phyloP scores from a whole-genome alignment of 768 basidiomycete species.

The Pleurotus citrinopileatus region DNA sequence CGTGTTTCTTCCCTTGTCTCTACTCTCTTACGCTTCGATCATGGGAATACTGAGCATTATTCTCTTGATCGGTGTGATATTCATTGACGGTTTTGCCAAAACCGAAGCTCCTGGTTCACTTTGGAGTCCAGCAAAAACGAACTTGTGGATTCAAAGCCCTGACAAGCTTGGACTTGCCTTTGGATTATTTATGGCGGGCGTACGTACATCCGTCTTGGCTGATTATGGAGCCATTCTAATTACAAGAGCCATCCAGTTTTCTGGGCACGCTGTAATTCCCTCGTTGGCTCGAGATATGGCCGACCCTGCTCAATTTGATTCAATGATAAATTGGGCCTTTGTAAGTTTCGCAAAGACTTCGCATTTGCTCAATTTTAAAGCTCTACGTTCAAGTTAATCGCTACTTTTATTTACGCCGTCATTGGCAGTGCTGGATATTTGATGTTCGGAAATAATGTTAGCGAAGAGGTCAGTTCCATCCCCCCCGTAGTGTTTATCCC shows the following conservation, averaged over 20 bases:
- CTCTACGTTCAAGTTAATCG: conserved; percentile 45
- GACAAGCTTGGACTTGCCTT: conserved; percentile 74
- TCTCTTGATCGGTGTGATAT: conserved; percentile 70
- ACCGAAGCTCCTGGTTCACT: conserved; percentile 75
- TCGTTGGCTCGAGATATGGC: conserved; percentile 88
- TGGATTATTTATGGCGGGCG: conserved; percentile 91
- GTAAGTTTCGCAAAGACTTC: conserved; percentile 37
- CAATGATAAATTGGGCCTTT: conserved; percentile 85
- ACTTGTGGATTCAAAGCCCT: conserved; percentile 46
- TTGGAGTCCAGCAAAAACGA: conserved; percentile 71
- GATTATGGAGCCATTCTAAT: conserved; percentile 4
- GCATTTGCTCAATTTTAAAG: background rate
- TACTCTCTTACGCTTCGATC: conserved; percentile 87
- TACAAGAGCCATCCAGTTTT: conserved; percentile 48
- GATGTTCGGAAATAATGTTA: conserved; percentile 84
- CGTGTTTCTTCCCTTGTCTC: conserved; percentile 79
- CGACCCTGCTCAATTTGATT: conserved; percentile 75
- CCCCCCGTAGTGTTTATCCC: background rate
- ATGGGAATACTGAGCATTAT: conserved; percentile 80
- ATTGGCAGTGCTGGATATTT: conserved; percentile 83
- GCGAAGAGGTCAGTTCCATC: conserved; percentile 63
- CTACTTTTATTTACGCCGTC: conserved; percentile 59
- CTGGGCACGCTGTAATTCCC: conserved; percentile 91
- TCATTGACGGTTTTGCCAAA: conserved; percentile 82
- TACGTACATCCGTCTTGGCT: conserved; percentile 33